Conservation (phyloP, 2,329 filamentous ascomycete species). For the Sporothrix euskadiensis region DNA sequence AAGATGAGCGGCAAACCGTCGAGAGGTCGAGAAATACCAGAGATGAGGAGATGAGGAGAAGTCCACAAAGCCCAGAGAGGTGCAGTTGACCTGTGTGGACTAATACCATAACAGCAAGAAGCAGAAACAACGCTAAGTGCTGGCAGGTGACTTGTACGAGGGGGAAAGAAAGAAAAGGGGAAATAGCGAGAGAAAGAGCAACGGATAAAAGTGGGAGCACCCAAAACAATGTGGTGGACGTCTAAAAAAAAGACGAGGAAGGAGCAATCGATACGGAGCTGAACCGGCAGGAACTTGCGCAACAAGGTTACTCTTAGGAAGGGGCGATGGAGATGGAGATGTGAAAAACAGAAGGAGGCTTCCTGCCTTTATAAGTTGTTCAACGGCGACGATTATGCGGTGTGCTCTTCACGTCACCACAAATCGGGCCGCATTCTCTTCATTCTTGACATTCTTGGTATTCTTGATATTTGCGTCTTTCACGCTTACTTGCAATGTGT, state of each 20-base stretch:
- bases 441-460: background rate
- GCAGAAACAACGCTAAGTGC: slow-evolving; percentile 4
- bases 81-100: background rate
- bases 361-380: background rate
- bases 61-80: background rate
- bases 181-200: background rate
- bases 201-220: background rate
- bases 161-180: background rate
- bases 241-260: background rate
- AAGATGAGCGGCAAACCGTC: background rate
- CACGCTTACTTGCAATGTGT: background rate
- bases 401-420: background rate
- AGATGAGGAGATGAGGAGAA: slow-evolving; percentile 14
- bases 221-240: background rate
- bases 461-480: background rate
- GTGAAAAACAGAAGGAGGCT: background rate
- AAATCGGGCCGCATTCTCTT: background rate
- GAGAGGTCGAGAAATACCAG: background rate
- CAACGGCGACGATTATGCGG: background rate
- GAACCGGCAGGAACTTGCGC: background rate
- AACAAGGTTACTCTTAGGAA: slow-evolving; percentile 6
- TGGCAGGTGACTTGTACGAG: slow-evolving; percentile 17
- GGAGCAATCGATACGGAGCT: background rate
- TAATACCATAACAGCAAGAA: slow-evolving; percentile 16
- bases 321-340: background rate